Conservation (phyloP, 2,329 filamentous ascomycete species). For the Colletotrichum sp. region DNA sequence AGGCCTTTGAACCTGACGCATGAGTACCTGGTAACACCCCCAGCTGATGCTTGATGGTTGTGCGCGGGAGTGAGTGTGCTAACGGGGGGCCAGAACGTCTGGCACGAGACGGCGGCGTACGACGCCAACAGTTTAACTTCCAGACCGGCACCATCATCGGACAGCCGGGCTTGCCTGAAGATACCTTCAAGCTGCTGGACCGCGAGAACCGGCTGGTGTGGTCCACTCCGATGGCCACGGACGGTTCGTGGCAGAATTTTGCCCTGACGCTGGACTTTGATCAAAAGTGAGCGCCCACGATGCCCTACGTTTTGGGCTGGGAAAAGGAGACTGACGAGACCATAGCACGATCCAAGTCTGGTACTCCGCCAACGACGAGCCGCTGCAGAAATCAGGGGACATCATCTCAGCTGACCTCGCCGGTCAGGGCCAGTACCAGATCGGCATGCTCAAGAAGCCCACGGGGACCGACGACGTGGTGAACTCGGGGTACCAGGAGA, state of each 20-base stretch:
- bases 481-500: constrained; percentile 53
- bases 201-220: constrained; percentile 19
- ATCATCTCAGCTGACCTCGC: not conserved
- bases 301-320: not conserved
- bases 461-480: constrained; percentile 56
- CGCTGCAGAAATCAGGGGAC: not conserved
- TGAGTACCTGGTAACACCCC: constrained; percentile 33
- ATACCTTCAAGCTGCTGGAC: constrained; percentile 21
- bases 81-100: constrained; percentile 30
- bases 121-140: constrained; percentile 43
- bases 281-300: not conserved
- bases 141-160: constrained; percentile 35
- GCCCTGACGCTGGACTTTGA: constrained; percentile 23
- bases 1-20: constrained; percentile 39
- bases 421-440: constrained; percentile 41
- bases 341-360: constrained; percentile 23
- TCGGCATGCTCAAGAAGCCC: constrained; percentile 64
- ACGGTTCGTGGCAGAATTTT: constrained; percentile 24
- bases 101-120: constrained; percentile 42
- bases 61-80: not conserved
- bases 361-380: constrained; percentile 14
- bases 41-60: not conserved
- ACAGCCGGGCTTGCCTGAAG: constrained; percentile 1
- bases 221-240: constrained; percentile 14
- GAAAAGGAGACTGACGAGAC: not conserved